Evolutionary conservation across 176 grass and related monocot species (phyloP), one percentile per base, ranked within the genome.

Genomic region (Cenchrus purpureus): DNA sequence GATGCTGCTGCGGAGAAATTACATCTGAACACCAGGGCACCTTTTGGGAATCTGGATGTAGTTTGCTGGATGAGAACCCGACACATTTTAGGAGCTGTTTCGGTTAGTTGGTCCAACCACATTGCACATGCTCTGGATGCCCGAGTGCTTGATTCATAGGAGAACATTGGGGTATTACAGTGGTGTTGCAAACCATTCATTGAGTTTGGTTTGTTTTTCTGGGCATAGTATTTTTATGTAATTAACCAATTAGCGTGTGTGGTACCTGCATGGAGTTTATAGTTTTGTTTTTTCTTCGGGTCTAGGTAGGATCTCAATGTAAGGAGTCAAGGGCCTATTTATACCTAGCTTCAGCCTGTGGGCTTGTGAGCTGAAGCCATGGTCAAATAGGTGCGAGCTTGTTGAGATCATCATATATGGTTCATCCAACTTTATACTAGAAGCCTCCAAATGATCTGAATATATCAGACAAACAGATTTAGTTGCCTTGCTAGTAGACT

Each of bases 361-460:
- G 52, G 22, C 72, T 81, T 82, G 46, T 64, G 22, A 78, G 65
- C 57, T 70, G 56, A 78, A 40, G 55, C 28, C 55, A 54, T 82
- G 55, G 4, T 13, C 37, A 40, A 75, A 69, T 8, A 81, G 9
- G 42, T 76, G 20, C 19, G 8, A 22, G 2, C 44, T 80, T 81
- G 51, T 55, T 77, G 78, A 57, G 42, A 71, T 63, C 59, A 78
- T 76, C 37, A 63, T 82, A 51, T 73, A 86, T 49, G 29, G 40
- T 64, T 72, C 49, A 45, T 64, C 12, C 12, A 77, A 71, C 65
- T 56, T 74, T 4, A 20, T 42, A 53, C 46, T 54, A 28, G 20
- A 64, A 80, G 48, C 14, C 19, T 9, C 64, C 45, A 11, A 71
- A 44, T 76, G 28, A 77, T 53, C 54, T 71, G 31, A 76, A 8